These are phyloP conservation scores for Pyrus betulifolia DNA, from an alignment of 306 rosid genomes.

Conservation along the genomic window DNA sequence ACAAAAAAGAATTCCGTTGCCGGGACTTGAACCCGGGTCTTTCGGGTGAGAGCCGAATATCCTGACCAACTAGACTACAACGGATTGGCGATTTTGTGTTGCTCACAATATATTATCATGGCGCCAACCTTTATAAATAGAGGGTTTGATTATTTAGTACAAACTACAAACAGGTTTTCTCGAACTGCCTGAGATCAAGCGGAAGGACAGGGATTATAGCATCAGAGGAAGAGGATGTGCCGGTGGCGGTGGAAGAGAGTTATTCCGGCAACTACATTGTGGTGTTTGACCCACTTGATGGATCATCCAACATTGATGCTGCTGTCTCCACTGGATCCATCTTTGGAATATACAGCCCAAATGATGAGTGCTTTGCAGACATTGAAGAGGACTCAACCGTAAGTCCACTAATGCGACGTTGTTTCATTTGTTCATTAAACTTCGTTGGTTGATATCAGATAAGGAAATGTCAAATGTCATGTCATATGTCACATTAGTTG, in stretches of 20 bases:
- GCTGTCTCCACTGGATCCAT: slow-evolving; percentile 97
- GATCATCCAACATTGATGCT: slow-evolving; percentile 94
- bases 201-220: slow-evolving; percentile 98
- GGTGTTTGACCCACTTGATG: slow-evolving; percentile 96
- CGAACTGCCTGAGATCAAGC: slow-evolving; percentile 91
- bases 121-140: not conserved
- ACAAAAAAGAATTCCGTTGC: not conserved
- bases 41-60: not conserved
- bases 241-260: slow-evolving; percentile 98
- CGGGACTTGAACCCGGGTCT: not conserved
- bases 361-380: slow-evolving; percentile 79
- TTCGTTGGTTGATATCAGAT: not conserved
- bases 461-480: not conserved
- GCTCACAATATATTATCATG: not conserved
- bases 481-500: not conserved
- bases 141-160: not conserved
- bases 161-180: slow-evolving; percentile 54
- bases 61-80: slow-evolving; percentile 26
- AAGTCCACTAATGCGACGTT: slow-evolving; percentile 9
- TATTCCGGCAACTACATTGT: slow-evolving; percentile 95
- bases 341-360: slow-evolving; percentile 95
- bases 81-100: not conserved
- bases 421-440: not conserved
- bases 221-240: slow-evolving; percentile 98
- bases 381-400: slow-evolving; percentile 60